Evolutionary conservation across 1,139 yeast species (phyloP), one percentile per base, ranked within the genome.

Genomic region (Blastobotrys niveus): DNA sequence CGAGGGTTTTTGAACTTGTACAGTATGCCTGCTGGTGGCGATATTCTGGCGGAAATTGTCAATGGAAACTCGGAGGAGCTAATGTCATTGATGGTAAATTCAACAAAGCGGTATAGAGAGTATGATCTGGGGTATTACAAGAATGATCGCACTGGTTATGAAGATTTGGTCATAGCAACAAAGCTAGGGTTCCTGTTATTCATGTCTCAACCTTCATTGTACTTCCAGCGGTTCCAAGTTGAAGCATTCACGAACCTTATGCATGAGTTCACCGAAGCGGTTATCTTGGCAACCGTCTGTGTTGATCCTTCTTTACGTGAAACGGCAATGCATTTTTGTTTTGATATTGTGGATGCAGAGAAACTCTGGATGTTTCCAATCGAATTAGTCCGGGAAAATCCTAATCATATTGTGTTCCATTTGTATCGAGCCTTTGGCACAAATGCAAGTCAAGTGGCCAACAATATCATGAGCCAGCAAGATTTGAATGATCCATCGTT

Each of bases 1-100:
- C 44, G 47, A 9, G 60, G 60, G 0, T 36, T 55, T 17, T 32
- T 50, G 19, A 49, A 46, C 19, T 42, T 55, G 15, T 42, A 52
- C 18, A 30, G 48, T 12, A 31, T 52, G 19, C 54, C 54, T 1
- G 43, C 40, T 3, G 58, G 59, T 2, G 25, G 34, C 12, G 47
- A 30, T 2, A 27, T 47, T 9, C 38, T 55, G 18, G 27, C 43
- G 9, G 32, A 30, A 31, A 32, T 53, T 4, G 29, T 55, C 34
- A 32, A 35, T n/a, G 32, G 21, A 6, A 39, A 51, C 38, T 31
- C 38, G n/a, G 44, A 33, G 14, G 42, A 30, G 8, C 36, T 55
- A 10, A 43, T 51, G 39, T 42, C 22, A 10, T 46, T 53, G 32
- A 31, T 52, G 4, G 42, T 41, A 8, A 32, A 41, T 34, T 38